Conservation (phyloP, 1,139 yeast species). For the Geotrichum europaeum region DNA sequence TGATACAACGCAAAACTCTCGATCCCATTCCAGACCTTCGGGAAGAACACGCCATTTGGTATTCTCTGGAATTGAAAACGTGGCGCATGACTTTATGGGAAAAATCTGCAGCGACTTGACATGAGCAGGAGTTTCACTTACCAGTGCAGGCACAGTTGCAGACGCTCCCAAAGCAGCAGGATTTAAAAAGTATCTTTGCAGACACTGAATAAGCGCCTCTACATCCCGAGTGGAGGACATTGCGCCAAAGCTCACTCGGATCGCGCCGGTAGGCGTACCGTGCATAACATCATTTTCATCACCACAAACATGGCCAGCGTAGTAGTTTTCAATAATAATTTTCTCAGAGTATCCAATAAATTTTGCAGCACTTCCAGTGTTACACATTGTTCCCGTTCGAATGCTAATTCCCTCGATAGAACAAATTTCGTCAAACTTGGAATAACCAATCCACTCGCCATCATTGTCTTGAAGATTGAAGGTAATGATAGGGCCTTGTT, state of each 20-base stretch:
- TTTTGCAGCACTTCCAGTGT: conserved; percentile 36
- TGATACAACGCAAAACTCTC: conserved; percentile 37
- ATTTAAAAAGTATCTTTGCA: conserved; percentile 27
- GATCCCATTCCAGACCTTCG: conserved; percentile 37
- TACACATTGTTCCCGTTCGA: conserved; percentile 41
- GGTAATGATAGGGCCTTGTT: conserved; percentile 38
- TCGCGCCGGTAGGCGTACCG: conserved; percentile 38
- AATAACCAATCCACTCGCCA: conserved; percentile 36
- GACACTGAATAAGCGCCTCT: conserved; percentile 28
- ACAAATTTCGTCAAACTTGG: conserved; percentile 36
- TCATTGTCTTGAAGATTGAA: conserved; percentile 30
- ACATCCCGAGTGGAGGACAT: conserved; percentile 34
- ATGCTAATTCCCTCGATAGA: conserved; percentile 32
- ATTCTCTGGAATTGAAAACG: conserved; percentile 28
- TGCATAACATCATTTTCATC: conserved; percentile 37
- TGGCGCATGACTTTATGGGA: conserved; percentile 42
- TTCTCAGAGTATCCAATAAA: conserved; percentile 28
- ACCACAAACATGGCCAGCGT: conserved; percentile 39
- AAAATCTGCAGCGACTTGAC: conserved; percentile 30
- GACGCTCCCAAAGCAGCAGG: neutral
- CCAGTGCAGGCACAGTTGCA: neutral
- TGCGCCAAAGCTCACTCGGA: conserved; percentile 41
- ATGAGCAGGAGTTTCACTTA: neutral
- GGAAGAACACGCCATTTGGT: conserved; percentile 30
- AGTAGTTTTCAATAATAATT: conserved; percentile 31